A percentile compares a stretch with the other conserved stretches of the same genome.
Evolutionary conservation across 306 rosid genomes (phyloP).

Genomic region (Mucuna pruriens): DNA sequence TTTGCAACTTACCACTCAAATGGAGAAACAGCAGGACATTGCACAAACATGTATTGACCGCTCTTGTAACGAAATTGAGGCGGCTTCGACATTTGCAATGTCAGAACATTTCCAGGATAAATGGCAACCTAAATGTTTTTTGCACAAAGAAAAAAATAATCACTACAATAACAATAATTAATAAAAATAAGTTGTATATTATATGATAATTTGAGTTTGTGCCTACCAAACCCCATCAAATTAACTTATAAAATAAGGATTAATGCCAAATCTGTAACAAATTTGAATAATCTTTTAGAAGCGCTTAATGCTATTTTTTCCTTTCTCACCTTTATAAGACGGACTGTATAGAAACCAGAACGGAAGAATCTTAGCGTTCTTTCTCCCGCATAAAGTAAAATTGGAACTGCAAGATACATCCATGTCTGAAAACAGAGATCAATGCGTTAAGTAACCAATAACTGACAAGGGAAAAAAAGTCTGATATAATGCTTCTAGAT

Average conservation of each 20-base stretch:
- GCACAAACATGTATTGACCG: slow-evolving; percentile 97
- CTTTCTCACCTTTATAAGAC: slow-evolving; percentile 70
- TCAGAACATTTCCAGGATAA: slow-evolving; percentile 90
- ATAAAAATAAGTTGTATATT: too few relatives aligned
- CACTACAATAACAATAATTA: too few relatives aligned
- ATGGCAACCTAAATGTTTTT: slow-evolving; percentile 73
- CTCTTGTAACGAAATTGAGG: slow-evolving; percentile 84
- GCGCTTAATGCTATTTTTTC: background rate
- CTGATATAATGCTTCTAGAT: background rate
- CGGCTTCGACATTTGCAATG: slow-evolving; percentile 92
- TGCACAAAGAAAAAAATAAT: background rate
- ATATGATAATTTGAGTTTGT: too few relatives aligned
- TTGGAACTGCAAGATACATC: slow-evolving; percentile 89
- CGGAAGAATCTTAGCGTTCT: slow-evolving; percentile 86
- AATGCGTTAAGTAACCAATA: slow-evolving; percentile 15
- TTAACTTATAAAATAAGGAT: too few relatives aligned
- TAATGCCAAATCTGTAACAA: background rate
- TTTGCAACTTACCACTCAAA: slow-evolving; percentile 77
- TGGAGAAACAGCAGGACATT: slow-evolving; percentile 93
- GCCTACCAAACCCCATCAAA: too few relatives aligned
- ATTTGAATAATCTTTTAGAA: background rate
- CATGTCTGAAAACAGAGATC: slow-evolving; percentile 72
- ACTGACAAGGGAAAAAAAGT: background rate
- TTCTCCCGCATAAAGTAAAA: slow-evolving; percentile 88
- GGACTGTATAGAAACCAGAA: slow-evolving; percentile 79